phyloP scores from a whole-genome alignment of 108 stramenopile genomes.

The Skeletonema marinoi region DNA sequence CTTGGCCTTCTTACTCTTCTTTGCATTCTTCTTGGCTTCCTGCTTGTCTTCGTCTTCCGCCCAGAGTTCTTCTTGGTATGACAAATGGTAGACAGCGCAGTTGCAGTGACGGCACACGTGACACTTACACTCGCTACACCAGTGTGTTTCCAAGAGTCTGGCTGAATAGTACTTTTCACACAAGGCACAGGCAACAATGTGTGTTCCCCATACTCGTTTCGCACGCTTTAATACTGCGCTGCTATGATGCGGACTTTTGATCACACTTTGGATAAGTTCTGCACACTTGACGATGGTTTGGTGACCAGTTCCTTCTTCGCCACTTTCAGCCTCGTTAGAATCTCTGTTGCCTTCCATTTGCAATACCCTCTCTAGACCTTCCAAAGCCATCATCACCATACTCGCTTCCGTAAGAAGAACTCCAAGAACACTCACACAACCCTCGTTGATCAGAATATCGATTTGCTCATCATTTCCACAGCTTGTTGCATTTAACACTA shows the following conservation, averaged over 20 bases:
- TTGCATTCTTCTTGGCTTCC: constrained; percentile 80
- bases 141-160: constrained; percentile 73
- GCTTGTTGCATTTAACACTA: constrained; percentile 95
- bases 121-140: constrained; percentile 95
- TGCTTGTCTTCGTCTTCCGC: constrained; percentile 79
- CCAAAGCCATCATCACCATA: constrained; percentile 97
- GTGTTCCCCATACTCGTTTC: constrained; percentile 92
- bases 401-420: constrained; percentile 82
- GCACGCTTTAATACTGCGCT: constrained; percentile 87
- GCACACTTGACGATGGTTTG: constrained; percentile 72
- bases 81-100: constrained; percentile 90
- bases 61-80: constrained; percentile 96
- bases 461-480: constrained; percentile 95
- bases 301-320: constrained; percentile 38
- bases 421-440: constrained; percentile 89
- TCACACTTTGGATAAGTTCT: constrained; percentile 80
- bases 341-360: constrained; percentile 89
- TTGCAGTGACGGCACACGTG: constrained; percentile 93
- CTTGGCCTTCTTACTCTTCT: constrained; percentile 89
- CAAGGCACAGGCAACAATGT: constrained; percentile 95
- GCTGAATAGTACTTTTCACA: constrained; percentile 91
- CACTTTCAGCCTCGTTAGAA: constrained; percentile 40
- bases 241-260: constrained; percentile 79
- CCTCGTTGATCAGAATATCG: constrained; percentile 89
- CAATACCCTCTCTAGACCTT: constrained; percentile 93